Conservation (phyloP, 495 filamentous ascomycete genomes). For the Podospora australis region DNA sequence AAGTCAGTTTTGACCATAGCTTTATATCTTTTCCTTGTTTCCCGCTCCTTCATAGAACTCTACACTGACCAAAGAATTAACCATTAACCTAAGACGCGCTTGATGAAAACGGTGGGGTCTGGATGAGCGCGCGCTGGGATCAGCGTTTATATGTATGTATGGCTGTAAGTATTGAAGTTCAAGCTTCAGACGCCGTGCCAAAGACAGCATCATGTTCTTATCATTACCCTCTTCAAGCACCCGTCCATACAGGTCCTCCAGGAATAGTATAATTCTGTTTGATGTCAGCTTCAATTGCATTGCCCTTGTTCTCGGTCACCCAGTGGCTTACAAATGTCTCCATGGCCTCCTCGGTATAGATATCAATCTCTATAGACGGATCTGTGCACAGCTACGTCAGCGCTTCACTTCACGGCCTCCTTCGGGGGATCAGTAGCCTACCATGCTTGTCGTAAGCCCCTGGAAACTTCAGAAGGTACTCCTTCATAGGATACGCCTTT, state of each 20-base stretch:
- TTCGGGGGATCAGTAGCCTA: constrained; percentile 13
- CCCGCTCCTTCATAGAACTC: too few species aligned
- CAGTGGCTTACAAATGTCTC: constrained; percentile 31
- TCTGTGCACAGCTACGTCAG: constrained; percentile 22
- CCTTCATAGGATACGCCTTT: constrained; percentile 30
- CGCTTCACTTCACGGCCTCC: not conserved
- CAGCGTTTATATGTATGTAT: too few species aligned
- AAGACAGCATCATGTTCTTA: too few species aligned
- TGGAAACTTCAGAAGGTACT: constrained; percentile 43
- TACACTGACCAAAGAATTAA: too few species aligned
- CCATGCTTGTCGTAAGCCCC: constrained; percentile 43
- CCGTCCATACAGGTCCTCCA: constrained; percentile 40
- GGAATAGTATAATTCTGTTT: constrained; percentile 37
- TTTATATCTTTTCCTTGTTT: too few species aligned
- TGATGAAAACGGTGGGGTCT: too few species aligned
- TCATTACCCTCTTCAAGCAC: too few species aligned
- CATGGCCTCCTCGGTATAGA: constrained; percentile 35
- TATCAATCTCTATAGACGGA: constrained; percentile 45
- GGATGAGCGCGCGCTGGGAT: too few species aligned
- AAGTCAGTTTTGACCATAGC: too few species aligned
- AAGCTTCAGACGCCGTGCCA: too few species aligned
- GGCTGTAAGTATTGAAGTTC: too few species aligned
- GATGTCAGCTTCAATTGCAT: constrained; percentile 9
- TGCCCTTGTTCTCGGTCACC: not conserved
- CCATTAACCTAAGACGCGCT: too few species aligned